Evolutionary conservation across 192 early-diverging fungal species (phyloP), one percentile per base, ranked within the genome.

Genomic region (Backusella tarrabulga): DNA sequence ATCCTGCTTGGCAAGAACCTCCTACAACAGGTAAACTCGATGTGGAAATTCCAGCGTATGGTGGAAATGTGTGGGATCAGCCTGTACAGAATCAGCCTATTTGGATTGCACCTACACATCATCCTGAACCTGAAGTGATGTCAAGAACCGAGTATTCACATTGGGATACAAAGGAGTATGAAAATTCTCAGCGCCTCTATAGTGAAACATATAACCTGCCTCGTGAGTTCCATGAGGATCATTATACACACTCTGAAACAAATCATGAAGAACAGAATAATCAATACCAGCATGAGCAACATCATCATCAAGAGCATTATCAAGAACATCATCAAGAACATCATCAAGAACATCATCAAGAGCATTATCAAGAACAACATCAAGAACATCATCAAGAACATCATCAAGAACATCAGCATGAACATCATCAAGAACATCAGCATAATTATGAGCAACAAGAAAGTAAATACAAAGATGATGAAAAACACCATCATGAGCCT

Each of bases 31-130:
- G 69, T 6, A 72, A 29, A 29, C 71, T 44, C 29, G 69, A 40
- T 6, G 34, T 41, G 7, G 54, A 75, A 63, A 71, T 81, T 67
- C 80, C 80, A 0, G 41, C 32, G 7, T 17, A 72, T 11, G 75
- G 71, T 26, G 38, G 23, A n/a, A 82, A 82, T 72, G 71, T 38
- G 26, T 82, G 80, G 80, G 80, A 82, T 36, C 32, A 78, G 1
- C 66, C 76, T 15, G 21, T 78, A 19, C 32, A 56, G 1, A 12
- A 72, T 4, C 41, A 72, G 6, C 40, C 71, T 12, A 44, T 77
- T 21, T 81, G 80, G 80, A 44, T 81, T 35, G 50, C 80, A 23
- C 80, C 80, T 23, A 23, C 19, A 1, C 44, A 50, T 3, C 79
- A 67, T 1, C 76, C 80, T 19, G 68, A 75, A 26, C 74, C 79